Evolutionary conservation across 768 basidiomycete genomes (phyloP).

Genomic region (Boletus patriciae): DNA sequence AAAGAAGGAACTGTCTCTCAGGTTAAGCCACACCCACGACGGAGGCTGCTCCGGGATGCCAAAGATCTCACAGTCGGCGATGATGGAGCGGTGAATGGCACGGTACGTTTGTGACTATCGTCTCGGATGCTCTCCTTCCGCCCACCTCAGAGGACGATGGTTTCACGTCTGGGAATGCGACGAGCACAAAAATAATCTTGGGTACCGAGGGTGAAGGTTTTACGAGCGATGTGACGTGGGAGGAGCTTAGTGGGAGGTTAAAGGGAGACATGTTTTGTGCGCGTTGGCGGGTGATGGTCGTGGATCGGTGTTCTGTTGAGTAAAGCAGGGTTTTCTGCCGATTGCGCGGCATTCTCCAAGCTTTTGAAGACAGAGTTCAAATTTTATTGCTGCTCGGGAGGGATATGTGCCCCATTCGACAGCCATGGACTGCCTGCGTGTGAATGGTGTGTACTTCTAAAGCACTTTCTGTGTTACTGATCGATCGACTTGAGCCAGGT

Average conservation of each 20-base stretch:
- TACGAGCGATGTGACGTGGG: slow-evolving; percentile 57
- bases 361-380: too few relatives aligned
- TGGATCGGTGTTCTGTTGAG: too few relatives aligned
- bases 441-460: too few relatives aligned
- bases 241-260: slow-evolving; percentile 69
- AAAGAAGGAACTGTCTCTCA: background rate
- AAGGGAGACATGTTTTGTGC: slow-evolving; percentile 52
- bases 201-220: slow-evolving; percentile 32
- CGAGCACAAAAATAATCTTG: slow-evolving; percentile 27
- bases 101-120: background rate
- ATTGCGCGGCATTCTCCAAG: too few relatives aligned
- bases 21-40: background rate
- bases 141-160: background rate
- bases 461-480: too few relatives aligned
- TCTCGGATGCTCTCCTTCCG: background rate
- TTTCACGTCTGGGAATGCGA: background rate
- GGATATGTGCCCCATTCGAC: too few relatives aligned
- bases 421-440: too few relatives aligned
- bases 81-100: background rate
- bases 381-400: too few relatives aligned
- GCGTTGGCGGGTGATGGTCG: slow-evolving; percentile 32
- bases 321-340: too few relatives aligned
- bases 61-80: background rate
- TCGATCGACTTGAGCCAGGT: too few relatives aligned
- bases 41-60: background rate